A percentile compares a stretch with the other conserved stretches of the same genome.
phyloP scores from a whole-genome alignment of 306 rosid genomes.

The Prunus mume region DNA sequence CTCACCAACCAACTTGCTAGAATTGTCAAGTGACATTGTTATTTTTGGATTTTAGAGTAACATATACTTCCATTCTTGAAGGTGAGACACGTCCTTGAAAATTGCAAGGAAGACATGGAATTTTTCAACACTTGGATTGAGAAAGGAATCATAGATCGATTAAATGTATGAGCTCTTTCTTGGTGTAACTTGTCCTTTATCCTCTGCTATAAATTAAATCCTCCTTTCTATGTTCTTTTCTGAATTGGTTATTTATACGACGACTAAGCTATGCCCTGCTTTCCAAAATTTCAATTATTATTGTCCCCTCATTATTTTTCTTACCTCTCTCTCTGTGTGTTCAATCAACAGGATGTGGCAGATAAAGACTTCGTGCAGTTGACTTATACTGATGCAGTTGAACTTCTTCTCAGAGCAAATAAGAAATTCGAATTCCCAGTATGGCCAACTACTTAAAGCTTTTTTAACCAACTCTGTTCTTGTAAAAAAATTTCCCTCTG shows the following conservation, averaged over 20 bases:
- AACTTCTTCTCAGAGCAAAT: constrained; percentile 70
- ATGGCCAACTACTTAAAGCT: constrained; percentile 18
- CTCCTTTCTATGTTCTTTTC: neutral
- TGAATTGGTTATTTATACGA: neutral
- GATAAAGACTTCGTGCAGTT: constrained; percentile 73
- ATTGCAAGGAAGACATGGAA: constrained; percentile 97
- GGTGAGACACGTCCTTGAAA: constrained; percentile 77
- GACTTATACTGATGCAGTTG: constrained; percentile 85
- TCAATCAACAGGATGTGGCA: constrained; percentile 66
- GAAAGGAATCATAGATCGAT: constrained; percentile 81
- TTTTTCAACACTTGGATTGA: constrained; percentile 92
- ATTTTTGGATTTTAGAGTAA: constrained; percentile 15
- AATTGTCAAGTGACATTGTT: constrained; percentile 2
- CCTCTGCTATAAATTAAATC: constrained; percentile 25
- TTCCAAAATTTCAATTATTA: neutral
- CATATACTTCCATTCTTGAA: constrained; percentile 29
- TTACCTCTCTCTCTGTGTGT: constrained; percentile 14
- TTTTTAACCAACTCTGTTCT: neutral
- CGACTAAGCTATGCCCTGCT: neutral
- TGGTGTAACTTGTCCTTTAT: constrained; percentile 30
- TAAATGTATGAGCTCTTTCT: constrained; percentile 79
- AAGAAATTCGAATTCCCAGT: constrained; percentile 97
- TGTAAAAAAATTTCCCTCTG: neutral
- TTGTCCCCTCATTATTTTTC: neutral
- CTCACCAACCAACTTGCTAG: constrained; percentile 8